Evolutionary conservation across 768 basidiomycete genomes (phyloP).

Genomic region (Dentipellis fragilis): DNA sequence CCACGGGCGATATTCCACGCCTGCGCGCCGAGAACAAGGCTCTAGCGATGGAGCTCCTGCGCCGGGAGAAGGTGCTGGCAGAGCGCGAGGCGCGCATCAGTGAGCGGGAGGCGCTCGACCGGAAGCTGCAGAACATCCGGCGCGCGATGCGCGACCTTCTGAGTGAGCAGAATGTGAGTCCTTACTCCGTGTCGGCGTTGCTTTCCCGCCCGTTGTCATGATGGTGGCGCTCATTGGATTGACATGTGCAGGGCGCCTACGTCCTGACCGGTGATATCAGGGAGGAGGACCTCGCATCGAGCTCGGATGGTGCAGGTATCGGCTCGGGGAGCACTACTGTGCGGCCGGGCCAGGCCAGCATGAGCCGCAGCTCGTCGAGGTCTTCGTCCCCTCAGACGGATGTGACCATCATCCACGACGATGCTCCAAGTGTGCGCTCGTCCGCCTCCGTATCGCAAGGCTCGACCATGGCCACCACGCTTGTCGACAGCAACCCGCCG

Average conservation of each 20-base stretch:
- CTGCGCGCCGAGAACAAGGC: slow-evolving; percentile 10
- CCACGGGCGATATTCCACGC: slow-evolving; percentile 7
- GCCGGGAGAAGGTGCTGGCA: slow-evolving; percentile 2
- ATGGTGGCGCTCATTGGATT: too few species aligned
- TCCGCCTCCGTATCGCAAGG: too few species aligned
- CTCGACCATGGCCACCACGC: too few species aligned
- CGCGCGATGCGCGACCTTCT: slow-evolving; percentile 2
- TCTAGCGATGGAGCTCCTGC: slow-evolving; percentile 1
- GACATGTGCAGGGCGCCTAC: too few species aligned
- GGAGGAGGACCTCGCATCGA: not conserved
- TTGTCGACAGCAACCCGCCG: not conserved
- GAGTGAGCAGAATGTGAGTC: not conserved
- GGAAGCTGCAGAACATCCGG: slow-evolving; percentile 6
- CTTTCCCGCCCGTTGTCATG: too few species aligned
- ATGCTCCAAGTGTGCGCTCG: not conserved
- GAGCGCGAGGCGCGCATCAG: slow-evolving; percentile 2
- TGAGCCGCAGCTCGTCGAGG: not conserved
- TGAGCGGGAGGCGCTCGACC: slow-evolving; percentile 7
- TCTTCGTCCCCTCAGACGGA: not conserved
- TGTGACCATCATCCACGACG: not conserved
- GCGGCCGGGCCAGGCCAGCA: not conserved
- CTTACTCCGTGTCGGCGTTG: not conserved
- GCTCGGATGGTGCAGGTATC: not conserved
- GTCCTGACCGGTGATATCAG: not conserved
- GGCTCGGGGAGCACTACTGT: not conserved